Evolutionary conservation across 2,329 filamentous ascomycete species (phyloP), one percentile per base, ranked within the genome.

Genomic region (Pseudohalonectria lignicola): DNA sequence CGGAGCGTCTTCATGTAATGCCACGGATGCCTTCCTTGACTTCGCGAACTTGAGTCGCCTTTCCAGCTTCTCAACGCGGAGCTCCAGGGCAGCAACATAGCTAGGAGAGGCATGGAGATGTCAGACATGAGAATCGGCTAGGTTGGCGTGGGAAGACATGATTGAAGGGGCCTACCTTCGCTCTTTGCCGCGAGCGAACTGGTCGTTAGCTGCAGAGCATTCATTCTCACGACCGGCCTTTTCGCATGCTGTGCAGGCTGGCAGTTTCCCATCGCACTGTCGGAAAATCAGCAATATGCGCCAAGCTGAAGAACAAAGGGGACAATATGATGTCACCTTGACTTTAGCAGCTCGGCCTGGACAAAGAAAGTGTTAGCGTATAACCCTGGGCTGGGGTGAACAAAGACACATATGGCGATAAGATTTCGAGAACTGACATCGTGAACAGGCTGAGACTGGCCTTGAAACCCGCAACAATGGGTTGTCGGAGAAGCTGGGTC

Each of bases 221-320:
- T 93, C 87, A 43, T 71, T 79, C 39, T 84, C 79, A 44, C 86
- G 82, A 21, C 88, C 87, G 12, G 86, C 86, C 61, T 87, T 88
- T 60, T 95, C 90, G 55, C 92, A 96, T 15, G 90, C 90, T 7
- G 87, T 93, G 55, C 92, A 98, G 7, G 88, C 87, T 10, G 92
- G 92, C 28, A 96, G 67, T 59, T 95, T 95, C 44, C 92, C 90
- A 63, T 96, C 92, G 53, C 92, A 98, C 77, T 82, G n/a, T n/a
- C n/a, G n/a, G 52, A 17, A 18, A 25, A 35, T 43, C n/a, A n/a
- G n/a, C n/a, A n/a, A n/a, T n/a, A n/a, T n/a, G n/a, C n/a, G n/a
- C n/a, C n/a, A n/a, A n/a, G n/a, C n/a, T n/a, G n/a, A n/a, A n/a
- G n/a, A n/a, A n/a, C n/a, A n/a, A n/a, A n/a, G n/a, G n/a, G n/a